phyloP scores from a whole-genome alignment of 345 rosid genomes.

The Aquilaria malaccensis region DNA sequence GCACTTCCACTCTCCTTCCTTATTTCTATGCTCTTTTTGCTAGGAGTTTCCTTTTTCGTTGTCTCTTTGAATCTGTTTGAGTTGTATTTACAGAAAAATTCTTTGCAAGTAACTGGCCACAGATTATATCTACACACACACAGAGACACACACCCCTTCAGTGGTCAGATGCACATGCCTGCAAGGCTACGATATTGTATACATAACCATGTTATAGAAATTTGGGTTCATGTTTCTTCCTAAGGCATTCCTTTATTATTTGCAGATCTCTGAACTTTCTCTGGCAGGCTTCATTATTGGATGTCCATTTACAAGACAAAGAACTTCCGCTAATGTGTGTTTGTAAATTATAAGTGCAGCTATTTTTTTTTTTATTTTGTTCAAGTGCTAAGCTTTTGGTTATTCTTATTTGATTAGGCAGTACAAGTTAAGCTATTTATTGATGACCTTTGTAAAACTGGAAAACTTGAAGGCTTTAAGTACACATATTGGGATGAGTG shows the following conservation, averaged over 20 bases:
- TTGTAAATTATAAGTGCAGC: conserved; percentile 1
- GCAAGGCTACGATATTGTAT: no score
- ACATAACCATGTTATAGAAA: not conserved
- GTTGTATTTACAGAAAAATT: no score
- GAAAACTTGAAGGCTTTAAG: conserved; percentile 48
- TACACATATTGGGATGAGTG: conserved; percentile 77
- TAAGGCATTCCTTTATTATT: conserved; percentile 3
- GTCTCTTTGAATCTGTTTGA: no score
- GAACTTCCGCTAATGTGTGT: conserved; percentile 33
- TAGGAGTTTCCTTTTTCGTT: no score
- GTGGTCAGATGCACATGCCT: no score
- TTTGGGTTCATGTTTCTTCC: conserved; percentile 3
- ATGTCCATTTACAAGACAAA: conserved; percentile 32
- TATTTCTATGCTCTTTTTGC: no score
- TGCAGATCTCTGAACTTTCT: conserved; percentile 61
- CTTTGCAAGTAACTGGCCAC: no score
- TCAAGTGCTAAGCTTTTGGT: not conserved
- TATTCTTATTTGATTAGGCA: conserved; percentile 32
- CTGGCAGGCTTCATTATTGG: conserved; percentile 71
- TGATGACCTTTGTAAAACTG: conserved; percentile 51
- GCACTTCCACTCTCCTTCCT: no score
- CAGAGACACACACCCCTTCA: no score
- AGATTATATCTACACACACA: no score
- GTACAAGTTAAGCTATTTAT: conserved; percentile 49
- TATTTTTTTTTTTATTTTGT: not conserved